Evolutionary conservation across 2,329 filamentous ascomycete genomes (phyloP), one percentile per base, ranked within the genome.

Genomic region (Furcasterigmium sp.): DNA sequence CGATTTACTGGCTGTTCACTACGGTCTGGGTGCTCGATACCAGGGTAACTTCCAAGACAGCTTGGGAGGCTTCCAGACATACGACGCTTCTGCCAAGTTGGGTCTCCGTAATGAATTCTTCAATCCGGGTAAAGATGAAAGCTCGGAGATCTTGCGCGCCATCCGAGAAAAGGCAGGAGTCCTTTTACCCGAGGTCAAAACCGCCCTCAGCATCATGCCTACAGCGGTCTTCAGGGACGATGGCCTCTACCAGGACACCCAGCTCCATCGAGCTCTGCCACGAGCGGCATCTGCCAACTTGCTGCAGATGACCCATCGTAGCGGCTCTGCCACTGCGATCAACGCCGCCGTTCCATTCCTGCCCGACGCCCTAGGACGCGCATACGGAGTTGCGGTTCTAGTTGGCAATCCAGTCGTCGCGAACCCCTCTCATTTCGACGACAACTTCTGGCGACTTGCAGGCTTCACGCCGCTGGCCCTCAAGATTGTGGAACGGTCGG

Each of bases 31-130:
- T 0, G 86, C 90, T 19, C 82, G 89, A 38, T 98, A 98, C 54
- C 84, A 89, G 57, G 93, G 93, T 14, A 98, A 98, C 59, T 95
- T 95, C 54, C 93, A 98, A 64, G 93, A 98, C 58, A 93, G 89
- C 53, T 75, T 98, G 13, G 93, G 94, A 5, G 91, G 90, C 2
- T 95, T 98, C 56, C 90, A 97, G 58, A 98, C 94, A 0, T 98
- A 98, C 59, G 82, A 87, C 55, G 91, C 93, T 7, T 97, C 93
- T 1, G 91, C 93, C 8, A 84, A 87, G 42, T 70, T 98, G 30
- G 93, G 94, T 46, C 75, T 96, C 42, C 85, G 91, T 37, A 97
- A 97, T 55, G 93, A 98, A 58, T 80, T 90, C 41, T 75, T 95
- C 29, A 87, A 95, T 62, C 85, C 88, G 2, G 91, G 90, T 11